A percentile compares a stretch with the other conserved stretches of the same genome.
Evolutionary conservation across 305 asterid genomes (phyloP).

Genomic region (Fraxinus nigra): DNA sequence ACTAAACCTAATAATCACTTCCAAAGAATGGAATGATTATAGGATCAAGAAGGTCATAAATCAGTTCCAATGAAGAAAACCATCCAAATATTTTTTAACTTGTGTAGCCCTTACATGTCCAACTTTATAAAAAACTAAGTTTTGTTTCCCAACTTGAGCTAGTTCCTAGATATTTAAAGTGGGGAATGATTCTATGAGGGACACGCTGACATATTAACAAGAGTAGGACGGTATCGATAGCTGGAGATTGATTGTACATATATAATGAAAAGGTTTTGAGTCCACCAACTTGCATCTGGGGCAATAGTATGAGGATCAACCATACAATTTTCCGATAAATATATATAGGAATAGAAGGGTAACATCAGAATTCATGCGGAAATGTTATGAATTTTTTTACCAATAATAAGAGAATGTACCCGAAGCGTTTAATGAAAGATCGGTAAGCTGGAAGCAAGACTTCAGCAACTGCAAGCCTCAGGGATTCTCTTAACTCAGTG

Average conservation of each 20-base stretch:
- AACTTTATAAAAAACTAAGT: not conserved
- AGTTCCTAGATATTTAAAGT: not conserved
- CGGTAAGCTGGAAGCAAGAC: conserved; percentile 92
- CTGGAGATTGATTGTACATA: not conserved
- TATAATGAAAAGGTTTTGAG: not conserved
- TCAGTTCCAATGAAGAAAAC: not conserved
- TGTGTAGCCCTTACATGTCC: not conserved
- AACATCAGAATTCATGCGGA: not conserved
- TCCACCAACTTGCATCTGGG: not conserved
- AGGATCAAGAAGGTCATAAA: not conserved
- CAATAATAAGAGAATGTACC: conserved; percentile 37
- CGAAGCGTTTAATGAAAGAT: conserved; percentile 85
- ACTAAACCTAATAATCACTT: not conserved
- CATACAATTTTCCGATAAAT: not conserved
- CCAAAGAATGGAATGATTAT: not conserved
- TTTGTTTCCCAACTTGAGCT: not conserved
- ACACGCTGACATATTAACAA: not conserved
- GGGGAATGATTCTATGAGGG: not conserved
- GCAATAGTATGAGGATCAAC: not conserved
- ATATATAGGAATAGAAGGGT: not conserved
- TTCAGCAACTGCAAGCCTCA: conserved; percentile 98
- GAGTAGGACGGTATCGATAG: not conserved
- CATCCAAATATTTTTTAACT: not conserved
- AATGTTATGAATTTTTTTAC: not conserved
- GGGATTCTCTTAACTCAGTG: conserved; percentile 85